phyloP scores from a whole-genome alignment of 352 stramenopile genomes.

The Pythium monospermum region DNA sequence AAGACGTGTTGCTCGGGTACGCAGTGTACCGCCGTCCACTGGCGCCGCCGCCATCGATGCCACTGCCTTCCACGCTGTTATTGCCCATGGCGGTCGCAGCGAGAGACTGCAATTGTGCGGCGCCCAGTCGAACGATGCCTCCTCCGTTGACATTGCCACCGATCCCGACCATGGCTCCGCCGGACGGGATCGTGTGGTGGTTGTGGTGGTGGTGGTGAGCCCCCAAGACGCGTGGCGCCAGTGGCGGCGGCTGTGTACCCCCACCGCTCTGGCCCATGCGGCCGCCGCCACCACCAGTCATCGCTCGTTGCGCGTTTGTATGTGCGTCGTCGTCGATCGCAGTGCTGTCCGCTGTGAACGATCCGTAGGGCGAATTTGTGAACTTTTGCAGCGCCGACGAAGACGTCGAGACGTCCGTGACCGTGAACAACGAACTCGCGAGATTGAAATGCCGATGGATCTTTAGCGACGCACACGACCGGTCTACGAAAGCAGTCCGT shows the following conservation, averaged over 20 bases:
- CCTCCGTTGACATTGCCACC: neutral
- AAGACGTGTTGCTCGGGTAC: conserved; percentile 20
- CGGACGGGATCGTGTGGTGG: conserved; percentile 5
- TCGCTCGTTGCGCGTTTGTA: neutral
- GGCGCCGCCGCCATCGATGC: conserved; percentile 4
- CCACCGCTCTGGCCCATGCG: neutral
- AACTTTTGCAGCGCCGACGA: conserved; percentile 19
- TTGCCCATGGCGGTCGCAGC: conserved; percentile 1
- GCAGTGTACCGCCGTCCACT: conserved; percentile 17
- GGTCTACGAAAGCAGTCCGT: too few relatives aligned
- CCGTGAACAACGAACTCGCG: conserved; percentile 63
- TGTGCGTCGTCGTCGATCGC: conserved; percentile 6
- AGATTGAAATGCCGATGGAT: conserved; percentile 69
- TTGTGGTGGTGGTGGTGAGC: conserved; percentile 11
- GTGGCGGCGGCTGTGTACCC: conserved; percentile 3
- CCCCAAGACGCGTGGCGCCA: conserved; percentile 3
- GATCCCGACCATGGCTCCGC: neutral
- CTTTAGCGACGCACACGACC: conserved; percentile 74
- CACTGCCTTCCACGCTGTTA: conserved; percentile 13
- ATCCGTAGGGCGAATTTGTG: conserved; percentile 22
- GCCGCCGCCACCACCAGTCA: conserved; percentile 7
- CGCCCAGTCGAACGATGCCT: conserved; percentile 18
- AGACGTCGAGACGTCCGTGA: conserved; percentile 23
- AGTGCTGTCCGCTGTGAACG: conserved; percentile 10
- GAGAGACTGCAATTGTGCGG: neutral